These are phyloP conservation scores for Dothiorella sarmentorum DNA, from an alignment of 2,329 filamentous ascomycete species.

Conservation along the genomic window DNA sequence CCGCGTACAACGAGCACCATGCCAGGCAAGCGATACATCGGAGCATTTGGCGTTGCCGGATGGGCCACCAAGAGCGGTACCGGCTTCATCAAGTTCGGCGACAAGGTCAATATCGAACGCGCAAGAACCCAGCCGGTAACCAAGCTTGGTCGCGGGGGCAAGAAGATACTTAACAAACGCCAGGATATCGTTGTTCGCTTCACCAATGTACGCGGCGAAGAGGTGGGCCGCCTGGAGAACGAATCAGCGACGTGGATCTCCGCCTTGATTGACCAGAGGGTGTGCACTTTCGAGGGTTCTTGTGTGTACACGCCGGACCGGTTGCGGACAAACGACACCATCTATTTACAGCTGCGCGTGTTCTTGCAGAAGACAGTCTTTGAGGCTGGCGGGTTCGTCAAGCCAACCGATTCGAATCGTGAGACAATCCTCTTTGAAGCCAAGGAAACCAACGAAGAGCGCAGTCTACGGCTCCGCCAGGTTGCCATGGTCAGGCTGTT, in stretches of 20 bases:
- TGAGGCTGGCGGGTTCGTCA: slow-evolving; percentile 58
- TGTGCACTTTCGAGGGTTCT: slow-evolving; percentile 81
- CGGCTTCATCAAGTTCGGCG: slow-evolving; percentile 73
- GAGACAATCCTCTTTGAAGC: slow-evolving; percentile 74
- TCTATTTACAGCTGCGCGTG: slow-evolving; percentile 84
- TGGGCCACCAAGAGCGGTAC: slow-evolving; percentile 87
- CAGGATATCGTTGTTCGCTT: slow-evolving; percentile 90
- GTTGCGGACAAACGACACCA: slow-evolving; percentile 83
- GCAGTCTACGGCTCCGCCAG: slow-evolving; percentile 76
- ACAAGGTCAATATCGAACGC: slow-evolving; percentile 81
- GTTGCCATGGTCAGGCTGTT: slow-evolving; percentile 85
- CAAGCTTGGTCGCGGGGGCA: slow-evolving; percentile 39
- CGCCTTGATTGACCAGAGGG: slow-evolving; percentile 80
- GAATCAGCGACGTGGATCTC: slow-evolving; percentile 91
- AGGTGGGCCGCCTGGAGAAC: slow-evolving; percentile 82
- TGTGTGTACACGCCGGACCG: slow-evolving; percentile 87
- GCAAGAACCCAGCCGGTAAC: slow-evolving; percentile 65
- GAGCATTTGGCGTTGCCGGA: slow-evolving; percentile 84
- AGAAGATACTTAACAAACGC: slow-evolving; percentile 52
- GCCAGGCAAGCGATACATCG: slow-evolving; percentile 71
- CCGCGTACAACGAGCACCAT: slow-evolving; percentile 33
- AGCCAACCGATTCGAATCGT: slow-evolving; percentile 65
- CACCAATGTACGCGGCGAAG: slow-evolving; percentile 71
- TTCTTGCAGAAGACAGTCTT: slow-evolving; percentile 75
- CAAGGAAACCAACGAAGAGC: slow-evolving; percentile 81